A percentile compares a stretch with the other conserved stretches of the same genome.
phyloP scores from a whole-genome alignment of 805 yeast genomes.

The Barnettozyma sucrosica region DNA sequence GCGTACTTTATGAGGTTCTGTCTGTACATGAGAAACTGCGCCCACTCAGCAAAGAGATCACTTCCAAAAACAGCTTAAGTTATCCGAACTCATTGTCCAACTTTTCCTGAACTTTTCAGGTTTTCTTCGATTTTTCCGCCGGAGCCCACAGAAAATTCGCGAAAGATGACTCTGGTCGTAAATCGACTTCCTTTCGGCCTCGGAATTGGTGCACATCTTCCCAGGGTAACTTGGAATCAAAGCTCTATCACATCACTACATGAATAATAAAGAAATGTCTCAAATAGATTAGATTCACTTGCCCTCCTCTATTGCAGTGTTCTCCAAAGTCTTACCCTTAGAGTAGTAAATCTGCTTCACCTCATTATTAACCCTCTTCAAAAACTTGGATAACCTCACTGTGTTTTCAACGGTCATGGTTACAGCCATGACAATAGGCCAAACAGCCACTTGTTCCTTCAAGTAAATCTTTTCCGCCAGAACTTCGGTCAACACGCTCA shows the following conservation, averaged over 20 bases:
- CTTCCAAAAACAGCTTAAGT: not conserved
- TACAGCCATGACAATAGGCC: conserved; percentile 19
- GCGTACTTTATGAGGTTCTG: conserved; percentile 6
- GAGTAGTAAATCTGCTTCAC: conserved; percentile 56
- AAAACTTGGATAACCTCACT: not conserved
- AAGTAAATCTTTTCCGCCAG: conserved; percentile 5
- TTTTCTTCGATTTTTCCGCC: not conserved
- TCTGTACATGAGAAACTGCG: conserved; percentile 5
- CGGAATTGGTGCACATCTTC: too few relatives aligned
- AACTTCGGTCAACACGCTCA: conserved; percentile 12
- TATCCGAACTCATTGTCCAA: not conserved
- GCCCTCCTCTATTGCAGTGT: conserved; percentile 7
- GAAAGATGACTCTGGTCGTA: not conserved
- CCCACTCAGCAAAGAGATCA: not conserved
- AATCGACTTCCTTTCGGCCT: too few relatives aligned
- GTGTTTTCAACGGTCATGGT: conserved; percentile 1
- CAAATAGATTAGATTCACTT: not conserved
- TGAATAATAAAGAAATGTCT: not conserved
- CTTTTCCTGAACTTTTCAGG: conserved; percentile 1
- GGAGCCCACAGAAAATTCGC: not conserved
- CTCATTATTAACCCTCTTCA: conserved; percentile 31
- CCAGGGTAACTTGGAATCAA: too few relatives aligned
- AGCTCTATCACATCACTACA: too few relatives aligned
- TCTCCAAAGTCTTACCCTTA: conserved; percentile 48
- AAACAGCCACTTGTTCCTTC: conserved; percentile 9